Conservation (phyloP, 768 basidiomycete species). For the Boletellus emodensis region DNA sequence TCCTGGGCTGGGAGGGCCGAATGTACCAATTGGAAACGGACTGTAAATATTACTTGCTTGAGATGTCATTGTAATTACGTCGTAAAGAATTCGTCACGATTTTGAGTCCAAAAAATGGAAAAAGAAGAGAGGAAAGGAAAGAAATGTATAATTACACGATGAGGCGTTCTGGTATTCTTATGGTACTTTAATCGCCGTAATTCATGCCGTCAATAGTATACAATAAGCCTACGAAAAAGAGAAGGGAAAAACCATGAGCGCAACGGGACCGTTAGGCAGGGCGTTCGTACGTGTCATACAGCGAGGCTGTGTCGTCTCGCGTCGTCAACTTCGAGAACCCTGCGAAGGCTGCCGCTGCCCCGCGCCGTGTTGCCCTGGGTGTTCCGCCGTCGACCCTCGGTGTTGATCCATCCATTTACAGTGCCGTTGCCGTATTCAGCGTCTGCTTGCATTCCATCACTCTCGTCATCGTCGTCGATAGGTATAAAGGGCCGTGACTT, state of each 20-base stretch:
- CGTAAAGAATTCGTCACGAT: conserved; percentile 23
- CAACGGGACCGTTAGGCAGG: conserved; percentile 10
- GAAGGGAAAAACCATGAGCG: conserved; percentile 12
- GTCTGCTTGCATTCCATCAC: conserved; percentile 70
- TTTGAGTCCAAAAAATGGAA: conserved; percentile 3
- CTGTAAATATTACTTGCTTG: conserved; percentile 10
- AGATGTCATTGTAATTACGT: conserved; percentile 24
- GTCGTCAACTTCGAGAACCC: conserved; percentile 44
- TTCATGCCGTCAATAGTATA: conserved; percentile 32
- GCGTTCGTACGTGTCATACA: conserved; percentile 39
- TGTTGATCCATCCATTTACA: conserved; percentile 45
- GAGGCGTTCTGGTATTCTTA: conserved; percentile 20
- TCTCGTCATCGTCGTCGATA: conserved; percentile 52
- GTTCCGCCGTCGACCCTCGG: conserved; percentile 53
- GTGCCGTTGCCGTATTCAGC: conserved; percentile 52
- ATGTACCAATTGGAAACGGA: not conserved
- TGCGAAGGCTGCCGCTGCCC: conserved; percentile 28
- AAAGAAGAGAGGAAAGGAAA: not conserved
- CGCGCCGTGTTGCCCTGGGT: conserved; percentile 16
- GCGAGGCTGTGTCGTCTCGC: conserved; percentile 65
- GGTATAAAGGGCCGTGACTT: conserved; percentile 48
- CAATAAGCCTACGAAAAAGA: conserved; percentile 31
- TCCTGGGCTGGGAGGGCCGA: not conserved
- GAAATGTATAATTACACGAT: conserved; percentile 28
- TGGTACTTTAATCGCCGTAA: conserved; percentile 14